Evolutionary conservation across 1,139 yeast species (phyloP).

Genomic region (Sugiyamaella sp.): DNA sequence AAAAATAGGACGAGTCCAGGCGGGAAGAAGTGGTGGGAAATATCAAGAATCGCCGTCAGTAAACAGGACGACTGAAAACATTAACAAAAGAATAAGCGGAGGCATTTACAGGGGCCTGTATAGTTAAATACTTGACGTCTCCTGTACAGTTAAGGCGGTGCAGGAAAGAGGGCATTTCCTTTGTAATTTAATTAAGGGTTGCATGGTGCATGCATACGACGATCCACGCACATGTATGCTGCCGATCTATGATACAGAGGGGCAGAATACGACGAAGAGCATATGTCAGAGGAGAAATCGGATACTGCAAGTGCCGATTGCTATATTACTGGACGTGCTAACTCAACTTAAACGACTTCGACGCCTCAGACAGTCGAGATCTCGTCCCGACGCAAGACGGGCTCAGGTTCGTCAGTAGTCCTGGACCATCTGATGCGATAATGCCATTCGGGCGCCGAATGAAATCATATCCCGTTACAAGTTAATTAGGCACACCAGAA

Average conservation of each 20-base stretch:
- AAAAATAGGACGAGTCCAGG: neutral
- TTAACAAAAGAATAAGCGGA: neutral
- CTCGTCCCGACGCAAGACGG: too few relatives aligned
- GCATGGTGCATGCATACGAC: slow-evolving; percentile 4
- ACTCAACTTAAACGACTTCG: too few relatives aligned
- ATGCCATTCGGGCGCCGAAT: neutral
- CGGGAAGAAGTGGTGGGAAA: neutral
- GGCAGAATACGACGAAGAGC: slow-evolving; percentile 3
- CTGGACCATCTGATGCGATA: neutral
- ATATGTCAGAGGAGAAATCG: neutral
- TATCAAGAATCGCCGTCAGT: neutral
- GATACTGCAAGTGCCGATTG: neutral
- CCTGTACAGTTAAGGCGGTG: slow-evolving; percentile 1
- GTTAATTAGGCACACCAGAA: neutral
- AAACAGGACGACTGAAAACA: neutral
- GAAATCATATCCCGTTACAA: neutral
- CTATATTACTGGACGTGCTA: too few relatives aligned
- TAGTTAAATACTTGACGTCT: neutral
- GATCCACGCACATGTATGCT: neutral
- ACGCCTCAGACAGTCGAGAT: too few relatives aligned
- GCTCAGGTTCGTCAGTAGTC: neutral
- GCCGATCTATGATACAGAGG: neutral
- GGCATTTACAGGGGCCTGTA: neutral
- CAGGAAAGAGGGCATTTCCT: slow-evolving; percentile 2
- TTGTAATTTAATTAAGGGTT: slow-evolving; percentile 10